Evolutionary conservation across 495 filamentous ascomycete genomes (phyloP).

Genomic region (Collariella sp.): DNA sequence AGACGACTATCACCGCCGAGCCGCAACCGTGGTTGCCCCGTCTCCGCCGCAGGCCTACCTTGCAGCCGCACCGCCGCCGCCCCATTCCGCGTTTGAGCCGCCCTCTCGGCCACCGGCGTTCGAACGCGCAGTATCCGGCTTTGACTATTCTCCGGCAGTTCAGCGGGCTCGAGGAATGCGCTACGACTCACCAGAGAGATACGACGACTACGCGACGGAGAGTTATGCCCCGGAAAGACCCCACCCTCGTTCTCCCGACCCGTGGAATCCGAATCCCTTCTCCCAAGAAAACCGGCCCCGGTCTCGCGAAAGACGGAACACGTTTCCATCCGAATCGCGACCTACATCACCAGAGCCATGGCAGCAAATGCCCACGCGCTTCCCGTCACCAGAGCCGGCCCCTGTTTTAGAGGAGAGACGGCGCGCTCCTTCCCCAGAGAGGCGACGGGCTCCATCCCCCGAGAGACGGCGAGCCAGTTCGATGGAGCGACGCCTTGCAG

Average conservation of each 20-base stretch:
- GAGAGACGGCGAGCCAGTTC: constrained; percentile 26
- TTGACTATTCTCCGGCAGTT: constrained; percentile 31
- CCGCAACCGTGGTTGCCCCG: constrained; percentile 33
- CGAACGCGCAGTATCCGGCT: constrained; percentile 26
- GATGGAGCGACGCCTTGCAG: constrained; percentile 37
- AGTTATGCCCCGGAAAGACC: constrained; percentile 7
- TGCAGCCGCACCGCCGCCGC: constrained; percentile 25
- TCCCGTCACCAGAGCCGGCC: constrained; percentile 7
- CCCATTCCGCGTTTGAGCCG: constrained; percentile 23
- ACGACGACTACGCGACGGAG: constrained; percentile 10
- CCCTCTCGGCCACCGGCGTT: constrained; percentile 26
- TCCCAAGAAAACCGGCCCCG: constrained; percentile 4
- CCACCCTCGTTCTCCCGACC: constrained; percentile 9
- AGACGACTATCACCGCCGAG: constrained; percentile 35
- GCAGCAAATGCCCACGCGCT: constrained; percentile 12
- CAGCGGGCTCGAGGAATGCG: constrained; percentile 28
- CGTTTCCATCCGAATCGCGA: constrained; percentile 18
- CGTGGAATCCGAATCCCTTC: constrained; percentile 2
- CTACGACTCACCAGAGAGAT: constrained; percentile 18
- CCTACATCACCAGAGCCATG: constrained; percentile 16
- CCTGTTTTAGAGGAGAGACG: constrained; percentile 8
- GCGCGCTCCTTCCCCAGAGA: constrained; percentile 9
- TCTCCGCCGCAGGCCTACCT: constrained; percentile 24
- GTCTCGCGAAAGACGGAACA: constrained; percentile 15
- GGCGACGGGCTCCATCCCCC: constrained; percentile 14